phyloP scores from a whole-genome alignment of 2,329 filamentous ascomycete species.

The Coniochaeta ligniaria region DNA sequence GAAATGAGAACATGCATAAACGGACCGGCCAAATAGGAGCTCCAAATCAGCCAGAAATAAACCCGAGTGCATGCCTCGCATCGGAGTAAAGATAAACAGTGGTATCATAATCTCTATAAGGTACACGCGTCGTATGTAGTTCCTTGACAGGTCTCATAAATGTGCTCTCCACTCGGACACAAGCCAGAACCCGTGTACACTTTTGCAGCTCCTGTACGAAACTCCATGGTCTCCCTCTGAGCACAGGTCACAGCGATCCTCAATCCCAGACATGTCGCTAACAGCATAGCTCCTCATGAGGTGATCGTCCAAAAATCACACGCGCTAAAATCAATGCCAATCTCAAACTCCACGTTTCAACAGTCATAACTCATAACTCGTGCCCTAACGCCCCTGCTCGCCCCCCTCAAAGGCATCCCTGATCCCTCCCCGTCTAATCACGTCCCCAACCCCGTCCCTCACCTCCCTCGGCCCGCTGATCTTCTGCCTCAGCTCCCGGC shows the following conservation, averaged over 20 bases:
- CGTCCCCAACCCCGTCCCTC: conserved; percentile 50
- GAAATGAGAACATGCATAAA: too few relatives aligned
- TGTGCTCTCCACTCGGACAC: not conserved
- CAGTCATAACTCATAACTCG: not conserved
- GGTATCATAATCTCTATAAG: not conserved
- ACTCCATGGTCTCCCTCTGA: not conserved
- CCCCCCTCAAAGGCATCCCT: conserved; percentile 17
- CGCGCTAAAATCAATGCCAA: not conserved
- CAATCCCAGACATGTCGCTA: not conserved
- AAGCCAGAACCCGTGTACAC: not conserved
- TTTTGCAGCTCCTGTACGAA: not conserved
- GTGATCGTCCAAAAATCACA: not conserved
- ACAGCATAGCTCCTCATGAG: not conserved
- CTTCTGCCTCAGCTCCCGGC: conserved; percentile 49
- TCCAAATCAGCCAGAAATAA: too few relatives aligned
- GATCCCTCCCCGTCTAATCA: conserved; percentile 39
- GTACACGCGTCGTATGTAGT: not conserved
- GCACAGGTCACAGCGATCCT: not conserved
- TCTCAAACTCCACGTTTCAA: not conserved
- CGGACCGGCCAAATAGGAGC: too few relatives aligned
- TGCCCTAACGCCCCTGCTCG: not conserved
- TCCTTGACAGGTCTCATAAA: not conserved
- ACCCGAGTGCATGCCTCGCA: too few relatives aligned
- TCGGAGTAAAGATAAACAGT: not conserved
- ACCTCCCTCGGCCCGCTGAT: conserved; percentile 55